Conservation (phyloP, 1,284 basidiomycete genomes). For the Boletus austroedulis region DNA sequence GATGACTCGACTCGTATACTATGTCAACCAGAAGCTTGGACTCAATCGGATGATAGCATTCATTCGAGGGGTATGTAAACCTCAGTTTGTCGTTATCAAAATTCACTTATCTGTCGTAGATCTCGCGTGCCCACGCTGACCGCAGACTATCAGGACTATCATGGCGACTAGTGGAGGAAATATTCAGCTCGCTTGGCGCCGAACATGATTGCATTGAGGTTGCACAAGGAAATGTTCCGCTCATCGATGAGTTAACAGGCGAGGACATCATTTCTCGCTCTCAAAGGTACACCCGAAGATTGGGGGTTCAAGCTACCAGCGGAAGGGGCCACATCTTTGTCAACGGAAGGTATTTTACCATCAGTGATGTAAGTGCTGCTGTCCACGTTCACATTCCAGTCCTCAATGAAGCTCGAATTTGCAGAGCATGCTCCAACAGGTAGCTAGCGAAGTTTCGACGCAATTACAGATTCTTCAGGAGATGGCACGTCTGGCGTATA, state of each 20-base stretch:
- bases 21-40: slow-evolving; percentile 64
- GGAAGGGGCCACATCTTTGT: slow-evolving; percentile 71
- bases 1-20: slow-evolving; percentile 73
- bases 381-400: background rate
- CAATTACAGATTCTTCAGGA: slow-evolving; percentile 74
- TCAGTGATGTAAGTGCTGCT: slow-evolving; percentile 61
- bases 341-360: slow-evolving; percentile 79
- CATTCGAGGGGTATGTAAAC: slow-evolving; percentile 49
- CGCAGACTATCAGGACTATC: slow-evolving; percentile 40
- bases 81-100: background rate
- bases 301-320: slow-evolving; percentile 29
- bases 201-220: slow-evolving; percentile 42
- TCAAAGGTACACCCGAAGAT: slow-evolving; percentile 49
- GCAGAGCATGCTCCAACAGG: slow-evolving; percentile 62
- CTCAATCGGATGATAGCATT: slow-evolving; percentile 60
- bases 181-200: slow-evolving; percentile 41
- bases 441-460: slow-evolving; percentile 60
- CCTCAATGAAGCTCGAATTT: slow-evolving; percentile 1
- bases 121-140: slow-evolving; percentile 39
- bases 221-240: slow-evolving; percentile 34
- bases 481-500: slow-evolving; percentile 44
- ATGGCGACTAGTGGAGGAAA: slow-evolving; percentile 44
- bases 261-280: slow-evolving; percentile 43
- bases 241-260: slow-evolving; percentile 20
- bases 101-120: slow-evolving; percentile 22